phyloP scores from a whole-genome alignment of 345 rosid genomes.

The Bruguiera parviflora region DNA sequence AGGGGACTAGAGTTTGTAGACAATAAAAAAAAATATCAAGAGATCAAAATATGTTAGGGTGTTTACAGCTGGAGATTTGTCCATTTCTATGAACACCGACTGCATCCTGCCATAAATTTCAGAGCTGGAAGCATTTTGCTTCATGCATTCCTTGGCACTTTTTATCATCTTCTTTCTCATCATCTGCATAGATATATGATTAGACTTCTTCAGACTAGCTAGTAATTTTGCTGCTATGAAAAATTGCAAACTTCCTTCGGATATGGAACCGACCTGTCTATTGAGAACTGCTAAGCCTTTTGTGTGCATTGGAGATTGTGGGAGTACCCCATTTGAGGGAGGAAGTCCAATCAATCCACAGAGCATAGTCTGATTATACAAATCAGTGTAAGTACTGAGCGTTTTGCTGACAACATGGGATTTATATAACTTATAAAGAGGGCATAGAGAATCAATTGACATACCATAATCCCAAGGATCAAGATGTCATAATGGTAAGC shows the following conservation, averaged over 20 bases:
- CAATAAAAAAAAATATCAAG: neutral
- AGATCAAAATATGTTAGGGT: neutral
- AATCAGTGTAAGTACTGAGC: neutral
- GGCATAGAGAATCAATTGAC: neutral
- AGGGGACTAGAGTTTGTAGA: too few relatives aligned
- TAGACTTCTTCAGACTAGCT: neutral
- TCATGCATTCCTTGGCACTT: conserved; percentile 34
- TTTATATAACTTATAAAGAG: neutral
- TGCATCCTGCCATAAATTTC: conserved; percentile 40
- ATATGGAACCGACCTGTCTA: conserved; percentile 23
- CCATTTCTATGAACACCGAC: conserved; percentile 33
- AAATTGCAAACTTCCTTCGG: neutral
- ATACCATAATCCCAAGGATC: conserved; percentile 13
- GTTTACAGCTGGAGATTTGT: conserved; percentile 23
- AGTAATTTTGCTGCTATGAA: neutral
- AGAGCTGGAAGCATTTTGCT: conserved; percentile 21
- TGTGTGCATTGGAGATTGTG: conserved; percentile 47
- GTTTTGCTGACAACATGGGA: neutral
- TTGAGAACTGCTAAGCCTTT: conserved; percentile 40
- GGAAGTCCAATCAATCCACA: conserved; percentile 44
- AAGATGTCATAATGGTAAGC: conserved; percentile 21
- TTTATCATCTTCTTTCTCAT: conserved; percentile 33
- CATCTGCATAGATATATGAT: conserved; percentile 18
- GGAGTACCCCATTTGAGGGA: conserved; percentile 44
- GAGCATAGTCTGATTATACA: conserved; percentile 24